Base-by-base conservation (phyloP, 345 rosid species). In the Eucalyptus pumila region DNA sequence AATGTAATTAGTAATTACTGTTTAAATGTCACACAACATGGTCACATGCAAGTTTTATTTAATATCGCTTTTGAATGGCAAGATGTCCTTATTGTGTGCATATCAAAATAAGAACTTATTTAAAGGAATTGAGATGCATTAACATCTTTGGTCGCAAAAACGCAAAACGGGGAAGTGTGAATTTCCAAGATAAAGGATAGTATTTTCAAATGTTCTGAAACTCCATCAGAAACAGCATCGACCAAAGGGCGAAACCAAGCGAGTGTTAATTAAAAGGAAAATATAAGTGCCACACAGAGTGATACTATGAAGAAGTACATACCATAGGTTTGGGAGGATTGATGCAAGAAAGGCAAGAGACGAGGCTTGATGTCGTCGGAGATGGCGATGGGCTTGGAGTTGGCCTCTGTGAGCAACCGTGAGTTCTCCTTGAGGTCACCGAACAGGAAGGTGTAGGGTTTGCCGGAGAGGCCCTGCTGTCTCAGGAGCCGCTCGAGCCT, bases 401-500 rank as follows among this genome's bases (percentile, higher is more conserved):
- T 52, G n/a, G 92, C 90, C 60, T 93, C 76, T 32, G 90, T 58
- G 15, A 34, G 8, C 88, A 86, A 27, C 58, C n/a, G 30, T 10
- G 26, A 45, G 85, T 17, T 49, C 90, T 89, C 90, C 32, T 86
- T 52, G 5, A 17, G n/a, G n/a, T 15, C 23, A 12, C 17, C 90
- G 9, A n/a, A 37, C 47, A 91, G 48, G 44, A 93, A 32, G 58
- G 88, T 83, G 32, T 89, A 90, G 2, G 89, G 87, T 15, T 90
- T 89, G 87, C 91, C 90, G 8, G 27, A 10, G 30, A 91, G 37
- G 26, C 93, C 94, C 54, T 93, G 92, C 48, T 89, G 65, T 56
- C 88, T 90, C 12, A 93, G 87, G 34, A 19, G 47, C n/a, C 62
- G 89, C 88, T 93, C 93, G 4, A 92, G 90, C 89, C 30, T 89